phyloP scores from a whole-genome alignment of 768 basidiomycete genomes.

The Lenzites betulinus region DNA sequence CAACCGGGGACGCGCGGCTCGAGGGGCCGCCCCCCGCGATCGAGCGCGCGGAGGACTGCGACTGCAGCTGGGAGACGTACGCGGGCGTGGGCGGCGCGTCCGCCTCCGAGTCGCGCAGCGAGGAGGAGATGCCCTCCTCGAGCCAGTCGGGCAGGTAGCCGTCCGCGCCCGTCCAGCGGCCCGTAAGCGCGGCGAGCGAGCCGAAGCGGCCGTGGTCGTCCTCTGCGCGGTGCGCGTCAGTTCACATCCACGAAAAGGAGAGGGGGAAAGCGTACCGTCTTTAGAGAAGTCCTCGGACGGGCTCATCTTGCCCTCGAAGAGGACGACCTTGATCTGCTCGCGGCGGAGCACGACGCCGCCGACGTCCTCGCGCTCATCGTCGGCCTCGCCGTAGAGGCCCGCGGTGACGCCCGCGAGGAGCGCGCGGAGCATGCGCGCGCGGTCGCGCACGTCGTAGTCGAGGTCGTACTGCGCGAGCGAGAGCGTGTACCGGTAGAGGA shows the following conservation, averaged over 20 bases:
- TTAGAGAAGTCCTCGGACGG: conserved; percentile 37
- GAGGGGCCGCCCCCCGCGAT: conserved; percentile 18
- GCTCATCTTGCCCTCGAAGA: conserved; percentile 74
- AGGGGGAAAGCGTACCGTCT: conserved; percentile 3
- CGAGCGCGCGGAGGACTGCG: conserved; percentile 35
- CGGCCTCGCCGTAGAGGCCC: conserved; percentile 25
- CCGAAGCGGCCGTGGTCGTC: conserved; percentile 55
- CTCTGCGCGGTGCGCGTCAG: conserved; percentile 27
- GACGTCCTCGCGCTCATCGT: conserved; percentile 41
- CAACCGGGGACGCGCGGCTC: conserved; percentile 46
- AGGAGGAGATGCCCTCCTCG: conserved; percentile 79
- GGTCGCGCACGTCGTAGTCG: conserved; percentile 90
- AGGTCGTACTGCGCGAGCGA: conserved; percentile 85
- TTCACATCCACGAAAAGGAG: neutral
- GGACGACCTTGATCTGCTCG: conserved; percentile 78
- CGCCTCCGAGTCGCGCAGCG: conserved; percentile 69
- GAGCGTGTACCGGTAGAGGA: conserved; percentile 73
- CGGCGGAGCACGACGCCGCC: conserved; percentile 77
- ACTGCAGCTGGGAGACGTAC: conserved; percentile 26
- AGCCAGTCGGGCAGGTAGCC: conserved; percentile 80
- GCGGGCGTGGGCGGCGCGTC: conserved; percentile 41
- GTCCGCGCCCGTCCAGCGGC: conserved; percentile 54
- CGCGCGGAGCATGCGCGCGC: conserved; percentile 75
- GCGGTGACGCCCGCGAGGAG: conserved; percentile 59
- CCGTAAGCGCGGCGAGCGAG: conserved; percentile 63